These are phyloP conservation scores for Mycosphaerella sp. DNA, from an alignment of 2,329 filamentous ascomycete species.

Conservation along the genomic window DNA sequence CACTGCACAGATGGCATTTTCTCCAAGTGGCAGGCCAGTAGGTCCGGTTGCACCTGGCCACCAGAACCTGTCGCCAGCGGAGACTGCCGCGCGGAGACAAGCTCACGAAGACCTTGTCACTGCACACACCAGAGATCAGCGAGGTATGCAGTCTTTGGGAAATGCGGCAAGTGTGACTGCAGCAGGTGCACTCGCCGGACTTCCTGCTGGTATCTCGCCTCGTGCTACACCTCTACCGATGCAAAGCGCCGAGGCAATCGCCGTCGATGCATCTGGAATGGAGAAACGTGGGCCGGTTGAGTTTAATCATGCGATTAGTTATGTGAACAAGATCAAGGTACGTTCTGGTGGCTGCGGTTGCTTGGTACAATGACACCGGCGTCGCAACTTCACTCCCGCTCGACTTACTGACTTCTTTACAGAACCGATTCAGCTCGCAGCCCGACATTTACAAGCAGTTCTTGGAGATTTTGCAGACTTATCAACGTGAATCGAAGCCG, in stretches of 20 bases:
- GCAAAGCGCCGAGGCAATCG: slow-evolving; percentile 48
- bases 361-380: neutral
- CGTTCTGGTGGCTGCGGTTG: slow-evolving; percentile 28
- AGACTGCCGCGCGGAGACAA: slow-evolving; percentile 29
- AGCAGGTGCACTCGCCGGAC: slow-evolving; percentile 45
- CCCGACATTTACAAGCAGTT: slow-evolving; percentile 99
- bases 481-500: slow-evolving; percentile 94
- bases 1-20: slow-evolving; percentile 37
- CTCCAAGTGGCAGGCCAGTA: slow-evolving; percentile 40
- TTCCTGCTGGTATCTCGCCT: slow-evolving; percentile 47
- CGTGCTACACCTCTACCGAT: slow-evolving; percentile 48
- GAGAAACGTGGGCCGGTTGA: slow-evolving; percentile 93
- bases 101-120: slow-evolving; percentile 29
- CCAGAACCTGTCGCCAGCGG: slow-evolving; percentile 27
- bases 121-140: slow-evolving; percentile 57
- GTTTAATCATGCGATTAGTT: slow-evolving; percentile 98
- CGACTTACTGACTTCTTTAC: slow-evolving; percentile 1
- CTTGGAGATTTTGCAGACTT: slow-evolving; percentile 94
- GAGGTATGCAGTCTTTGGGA: slow-evolving; percentile 59
- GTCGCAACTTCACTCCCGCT: neutral
- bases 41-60: slow-evolving; percentile 35
- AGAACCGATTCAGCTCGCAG: slow-evolving; percentile 95
- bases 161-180: slow-evolving; percentile 51
- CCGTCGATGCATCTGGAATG: slow-evolving; percentile 46
- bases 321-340: slow-evolving; percentile 99